Base-by-base conservation (phyloP, 176 grass and related monocot genomes). In the Phoenix dactylifera region DNA sequence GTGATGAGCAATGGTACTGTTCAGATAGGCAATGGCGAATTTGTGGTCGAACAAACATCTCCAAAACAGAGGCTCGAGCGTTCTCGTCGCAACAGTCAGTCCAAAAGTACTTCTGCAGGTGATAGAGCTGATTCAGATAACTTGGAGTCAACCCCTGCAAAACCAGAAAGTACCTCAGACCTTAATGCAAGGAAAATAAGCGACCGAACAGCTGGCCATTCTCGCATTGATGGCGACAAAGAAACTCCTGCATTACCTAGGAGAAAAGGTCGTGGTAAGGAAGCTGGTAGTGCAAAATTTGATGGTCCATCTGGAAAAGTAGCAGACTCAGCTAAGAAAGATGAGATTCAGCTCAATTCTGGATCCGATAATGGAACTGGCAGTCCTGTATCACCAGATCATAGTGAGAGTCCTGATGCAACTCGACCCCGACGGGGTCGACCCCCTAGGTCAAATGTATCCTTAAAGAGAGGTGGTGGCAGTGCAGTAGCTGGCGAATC, bases 51-150 rank as follows among this genome's bases (percentile, higher is more conserved):
- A 63, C 74, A 64, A 39, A 53, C 77, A 77, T 81, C 79, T 79
- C 76, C 86, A 65, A 78, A 82, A 69, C 83, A 90, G 54, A 90
- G 84, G 35, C 48, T 62, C 55, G 76, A 81, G 76, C 57, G 58
- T 23, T 50, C 72, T 70, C 72, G 70, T 67, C 50, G 12, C 26
- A 60, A 26, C 71, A 61, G 80, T 55, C 68, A 81, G 67, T 58
- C 70, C 51, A 76, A 63, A 18, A 35, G 23, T 28, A 28, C 24
- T 19, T 17, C 7, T 29, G 24, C 23, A 4, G 25, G 4, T 25
- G 32, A 18, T 54, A 51, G 18, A 54, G 51, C 20, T 18, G 22
- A 24, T 19, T 30, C 25, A 52, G 51, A 75, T 74, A 39, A 49
- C 56, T 57, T 71, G 20, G 51, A 24, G 9, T 18, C 63, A 49